Conservation (phyloP, 306 rosid genomes). For the Vigna angularis region DNA sequence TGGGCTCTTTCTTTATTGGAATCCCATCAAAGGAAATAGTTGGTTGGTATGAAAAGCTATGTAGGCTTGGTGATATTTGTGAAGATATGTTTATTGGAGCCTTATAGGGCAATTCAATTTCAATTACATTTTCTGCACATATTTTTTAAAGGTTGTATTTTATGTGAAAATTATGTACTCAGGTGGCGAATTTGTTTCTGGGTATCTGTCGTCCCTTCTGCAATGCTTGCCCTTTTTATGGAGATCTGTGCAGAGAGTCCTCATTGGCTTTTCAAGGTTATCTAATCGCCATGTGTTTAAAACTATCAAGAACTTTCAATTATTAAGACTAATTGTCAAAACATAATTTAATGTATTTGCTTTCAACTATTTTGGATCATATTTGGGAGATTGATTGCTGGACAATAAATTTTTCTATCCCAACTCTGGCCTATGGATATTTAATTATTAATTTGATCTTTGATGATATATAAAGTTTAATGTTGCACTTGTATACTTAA, state of each 20-base stretch:
- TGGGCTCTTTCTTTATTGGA: constrained; percentile 74
- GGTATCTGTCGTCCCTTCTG: constrained; percentile 74
- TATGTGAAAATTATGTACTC: constrained; percentile 42
- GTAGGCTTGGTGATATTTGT: constrained; percentile 19
- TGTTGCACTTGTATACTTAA: not conserved
- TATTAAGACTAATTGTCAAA: not conserved
- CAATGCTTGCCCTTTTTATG: constrained; percentile 71
- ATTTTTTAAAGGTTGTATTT: constrained; percentile 26
- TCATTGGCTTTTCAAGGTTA: constrained; percentile 88
- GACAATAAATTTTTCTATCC: constrained; percentile 21
- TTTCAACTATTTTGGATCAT: constrained; percentile 39
- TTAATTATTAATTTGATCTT: constrained; percentile 34
- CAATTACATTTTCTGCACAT: constrained; percentile 11
- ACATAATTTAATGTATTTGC: constrained; percentile 24
- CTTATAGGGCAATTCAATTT: constrained; percentile 23
- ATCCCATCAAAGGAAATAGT: constrained; percentile 74
- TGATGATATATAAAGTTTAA: constrained; percentile 17
- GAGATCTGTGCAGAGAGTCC: constrained; percentile 92
- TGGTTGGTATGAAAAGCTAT: constrained; percentile 71
- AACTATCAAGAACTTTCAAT: constrained; percentile 29
- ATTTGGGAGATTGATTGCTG: constrained; percentile 20
- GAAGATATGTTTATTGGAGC: constrained; percentile 25
- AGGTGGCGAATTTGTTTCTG: constrained; percentile 95
- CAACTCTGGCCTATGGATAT: constrained; percentile 15
- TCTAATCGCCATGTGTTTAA: constrained; percentile 30